A percentile compares a stretch with the other conserved stretches of the same genome.
Evolutionary conservation across 306 rosid genomes (phyloP).

Genomic region (Lathyrus sativus): DNA sequence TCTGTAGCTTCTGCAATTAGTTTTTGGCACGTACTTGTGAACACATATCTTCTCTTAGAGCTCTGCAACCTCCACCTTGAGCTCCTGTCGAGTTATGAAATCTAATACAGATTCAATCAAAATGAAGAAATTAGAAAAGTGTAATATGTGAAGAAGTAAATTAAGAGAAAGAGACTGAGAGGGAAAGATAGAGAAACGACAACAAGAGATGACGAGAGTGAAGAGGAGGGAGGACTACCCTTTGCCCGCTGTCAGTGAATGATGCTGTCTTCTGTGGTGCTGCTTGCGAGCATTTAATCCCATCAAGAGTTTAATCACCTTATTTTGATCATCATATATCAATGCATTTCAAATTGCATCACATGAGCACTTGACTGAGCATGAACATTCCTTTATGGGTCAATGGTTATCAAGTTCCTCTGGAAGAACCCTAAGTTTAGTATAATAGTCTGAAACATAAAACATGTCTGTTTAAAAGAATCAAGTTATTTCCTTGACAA

Average conservation of each 20-base stretch:
- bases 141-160: neutral
- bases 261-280: neutral
- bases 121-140: neutral
- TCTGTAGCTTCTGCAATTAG: neutral
- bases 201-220: neutral
- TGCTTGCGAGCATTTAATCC: neutral
- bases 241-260: neutral
- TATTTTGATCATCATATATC: neutral
- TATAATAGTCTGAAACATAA: neutral
- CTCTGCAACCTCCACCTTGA: neutral
- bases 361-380: neutral
- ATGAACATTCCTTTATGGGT: neutral
- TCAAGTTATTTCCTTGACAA: neutral
- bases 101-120: neutral
- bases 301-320: slow-evolving; percentile 3
- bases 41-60: neutral
- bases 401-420: neutral
- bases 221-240: neutral
- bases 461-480: neutral
- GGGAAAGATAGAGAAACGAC: neutral
- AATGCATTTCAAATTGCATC: neutral
- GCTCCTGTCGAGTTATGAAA: neutral
- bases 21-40: neutral
- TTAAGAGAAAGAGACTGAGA: neutral
- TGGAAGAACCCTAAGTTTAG: neutral